Percentiles rank a stretch among this genome's conserved stretches.
These are phyloP conservation scores for Solanum tarijense DNA, from an alignment of 257 asterid species.

Conservation along the genomic window DNA sequence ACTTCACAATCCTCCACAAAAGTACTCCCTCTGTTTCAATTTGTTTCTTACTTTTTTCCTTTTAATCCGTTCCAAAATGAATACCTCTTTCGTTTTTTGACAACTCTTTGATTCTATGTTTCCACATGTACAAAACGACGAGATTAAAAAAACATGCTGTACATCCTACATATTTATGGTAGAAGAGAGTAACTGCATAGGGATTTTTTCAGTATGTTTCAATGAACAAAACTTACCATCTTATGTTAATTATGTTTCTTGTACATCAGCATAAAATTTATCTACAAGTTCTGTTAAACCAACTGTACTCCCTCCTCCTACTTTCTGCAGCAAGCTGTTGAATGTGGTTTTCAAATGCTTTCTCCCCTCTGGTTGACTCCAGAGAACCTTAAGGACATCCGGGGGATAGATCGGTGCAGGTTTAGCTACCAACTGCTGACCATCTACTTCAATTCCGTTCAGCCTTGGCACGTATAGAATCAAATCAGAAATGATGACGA, in stretches of 20 bases:
- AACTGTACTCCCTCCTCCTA: conserved; percentile 5
- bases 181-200: not conserved
- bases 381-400: conserved; percentile 32
- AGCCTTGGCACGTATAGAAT: conserved; percentile 19
- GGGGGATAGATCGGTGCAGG: conserved; percentile 49
- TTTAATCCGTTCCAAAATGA: no score
- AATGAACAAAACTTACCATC: not conserved
- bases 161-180: not conserved
- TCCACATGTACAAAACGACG: no score
- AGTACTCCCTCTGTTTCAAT: no score
- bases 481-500: not conserved
- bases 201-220: not conserved
- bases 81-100: not conserved
- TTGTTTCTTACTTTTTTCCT: no score
- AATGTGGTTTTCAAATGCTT: conserved; percentile 22
- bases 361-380: conserved; percentile 43
- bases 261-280: conserved; percentile 6
- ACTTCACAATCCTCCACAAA: no score
- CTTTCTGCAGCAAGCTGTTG: conserved; percentile 17
- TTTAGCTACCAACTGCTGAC: conserved; percentile 31
- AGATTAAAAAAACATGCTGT: no score
- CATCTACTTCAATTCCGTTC: conserved; percentile 24
- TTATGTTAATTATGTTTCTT: not conserved
- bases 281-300: conserved; percentile 10
- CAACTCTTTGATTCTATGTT: not conserved